A percentile compares a stretch with the other conserved stretches of the same genome.
These are phyloP conservation scores for Nakazawaea wickerhamii DNA, from an alignment of 805 yeast genomes.

Conservation along the genomic window DNA sequence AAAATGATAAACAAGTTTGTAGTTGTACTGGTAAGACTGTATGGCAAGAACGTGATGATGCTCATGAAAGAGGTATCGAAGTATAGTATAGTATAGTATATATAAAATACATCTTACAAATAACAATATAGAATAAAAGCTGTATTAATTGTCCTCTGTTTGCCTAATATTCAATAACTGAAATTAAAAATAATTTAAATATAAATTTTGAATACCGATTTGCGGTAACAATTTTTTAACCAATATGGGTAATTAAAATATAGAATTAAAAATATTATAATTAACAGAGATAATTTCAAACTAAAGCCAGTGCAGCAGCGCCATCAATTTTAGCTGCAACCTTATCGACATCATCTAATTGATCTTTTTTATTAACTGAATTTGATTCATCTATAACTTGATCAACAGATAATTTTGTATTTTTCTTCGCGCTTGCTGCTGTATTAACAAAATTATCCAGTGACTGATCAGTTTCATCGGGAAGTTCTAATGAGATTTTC, in stretches of 20 bases:
- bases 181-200: too few species aligned
- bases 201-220: too few species aligned
- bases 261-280: neutral
- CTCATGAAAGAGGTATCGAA: constrained; percentile 51
- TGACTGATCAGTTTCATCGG: constrained; percentile 7
- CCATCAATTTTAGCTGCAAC: constrained; percentile 3
- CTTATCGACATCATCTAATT: neutral
- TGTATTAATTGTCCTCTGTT: too few species aligned
- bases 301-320: constrained; percentile 3
- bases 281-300: neutral
- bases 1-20: constrained; percentile 88
- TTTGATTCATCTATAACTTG: constrained; percentile 11
- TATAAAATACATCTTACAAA: neutral
- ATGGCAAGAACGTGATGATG: constrained; percentile 91
- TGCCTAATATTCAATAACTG: too few species aligned
- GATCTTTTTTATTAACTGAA: neutral
- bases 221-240: too few species aligned
- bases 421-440: constrained; percentile 11
- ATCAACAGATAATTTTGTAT: constrained; percentile 9
- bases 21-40: constrained; percentile 92
- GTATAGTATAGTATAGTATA: neutral
- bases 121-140: too few species aligned
- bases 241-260: too few species aligned
- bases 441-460: constrained; percentile 12
- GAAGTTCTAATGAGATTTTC: constrained; percentile 18